These are phyloP conservation scores for Fusarium azukiicola DNA, from an alignment of 2,329 filamentous ascomycete genomes.

Conservation along the genomic window DNA sequence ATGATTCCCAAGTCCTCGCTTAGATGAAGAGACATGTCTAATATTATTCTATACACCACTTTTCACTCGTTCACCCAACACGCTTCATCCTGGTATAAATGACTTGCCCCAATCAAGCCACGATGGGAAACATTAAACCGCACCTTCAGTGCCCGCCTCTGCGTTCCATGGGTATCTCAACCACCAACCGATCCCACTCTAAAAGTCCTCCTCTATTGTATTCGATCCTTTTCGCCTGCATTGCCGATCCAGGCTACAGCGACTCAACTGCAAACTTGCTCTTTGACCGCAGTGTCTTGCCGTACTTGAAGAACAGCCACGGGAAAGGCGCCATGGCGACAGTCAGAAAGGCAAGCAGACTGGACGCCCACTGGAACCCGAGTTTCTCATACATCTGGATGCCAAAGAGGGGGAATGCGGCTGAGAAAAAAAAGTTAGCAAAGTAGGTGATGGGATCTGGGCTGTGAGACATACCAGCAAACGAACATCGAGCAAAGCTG, in stretches of 20 bases:
- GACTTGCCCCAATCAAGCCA: not conserved
- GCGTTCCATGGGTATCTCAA: not conserved
- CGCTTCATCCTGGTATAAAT: not conserved
- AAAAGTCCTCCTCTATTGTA: not conserved
- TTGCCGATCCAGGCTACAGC: not conserved
- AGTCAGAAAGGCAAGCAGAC: slow-evolving; percentile 45
- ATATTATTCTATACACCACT: slow-evolving; percentile 1
- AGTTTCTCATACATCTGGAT: slow-evolving; percentile 49
- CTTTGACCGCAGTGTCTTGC: slow-evolving; percentile 40
- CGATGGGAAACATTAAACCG: not conserved
- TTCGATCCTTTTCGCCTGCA: not conserved
- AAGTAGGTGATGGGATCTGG: too few species aligned
- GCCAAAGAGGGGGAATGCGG: slow-evolving; percentile 39
- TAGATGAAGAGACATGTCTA: not conserved
- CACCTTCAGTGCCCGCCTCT: not conserved
- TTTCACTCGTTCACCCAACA: not conserved
- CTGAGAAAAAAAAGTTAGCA: slow-evolving; percentile 2
- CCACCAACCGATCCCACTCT: not conserved
- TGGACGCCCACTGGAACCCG: slow-evolving; percentile 46
- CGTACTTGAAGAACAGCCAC: slow-evolving; percentile 48
- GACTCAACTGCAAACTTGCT: slow-evolving; percentile 40
- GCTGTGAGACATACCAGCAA: slow-evolving; percentile 37
- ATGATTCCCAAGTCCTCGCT: not conserved
- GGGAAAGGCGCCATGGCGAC: slow-evolving; percentile 46
- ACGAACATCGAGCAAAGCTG: slow-evolving; percentile 44